phyloP scores from a whole-genome alignment of 495 filamentous ascomycete genomes.

The Niebla homalea region DNA sequence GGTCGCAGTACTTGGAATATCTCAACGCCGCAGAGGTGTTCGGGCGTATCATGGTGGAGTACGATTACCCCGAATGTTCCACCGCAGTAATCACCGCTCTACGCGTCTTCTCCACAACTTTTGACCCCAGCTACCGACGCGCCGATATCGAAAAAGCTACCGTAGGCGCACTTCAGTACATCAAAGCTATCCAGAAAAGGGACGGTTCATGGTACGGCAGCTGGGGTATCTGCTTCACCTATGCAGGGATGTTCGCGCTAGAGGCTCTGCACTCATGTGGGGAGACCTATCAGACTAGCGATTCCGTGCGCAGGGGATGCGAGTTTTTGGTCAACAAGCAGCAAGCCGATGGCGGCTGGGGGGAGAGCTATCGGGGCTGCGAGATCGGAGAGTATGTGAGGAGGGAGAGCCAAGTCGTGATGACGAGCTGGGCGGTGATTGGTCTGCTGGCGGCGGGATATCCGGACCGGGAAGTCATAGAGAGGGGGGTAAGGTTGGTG shows the following conservation, averaged over 20 bases:
- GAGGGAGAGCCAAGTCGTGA: slow-evolving; percentile 70
- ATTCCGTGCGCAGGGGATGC: slow-evolving; percentile 57
- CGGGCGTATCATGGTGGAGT: slow-evolving; percentile 93
- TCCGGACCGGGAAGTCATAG: slow-evolving; percentile 59
- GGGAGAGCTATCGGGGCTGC: slow-evolving; percentile 78
- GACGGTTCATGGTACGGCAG: slow-evolving; percentile 93
- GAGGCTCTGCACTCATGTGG: slow-evolving; percentile 72
- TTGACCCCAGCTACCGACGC: slow-evolving; percentile 58
- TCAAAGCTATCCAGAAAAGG: slow-evolving; percentile 61
- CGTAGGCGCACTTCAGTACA: slow-evolving; percentile 57
- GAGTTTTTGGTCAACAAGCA: slow-evolving; percentile 76
- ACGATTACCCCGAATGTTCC: slow-evolving; percentile 95
- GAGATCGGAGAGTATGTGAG: slow-evolving; percentile 45
- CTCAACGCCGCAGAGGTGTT: slow-evolving; percentile 96
- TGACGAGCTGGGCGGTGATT: slow-evolving; percentile 85
- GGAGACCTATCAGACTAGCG: slow-evolving; percentile 65
- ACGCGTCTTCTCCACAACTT: slow-evolving; percentile 60
- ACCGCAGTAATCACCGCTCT: slow-evolving; percentile 89
- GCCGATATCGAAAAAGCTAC: slow-evolving; percentile 64
- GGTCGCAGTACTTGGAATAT: slow-evolving; percentile 60
- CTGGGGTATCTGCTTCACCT: slow-evolving; percentile 97
- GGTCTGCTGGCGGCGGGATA: slow-evolving; percentile 74
- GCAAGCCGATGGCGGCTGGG: slow-evolving; percentile 86
- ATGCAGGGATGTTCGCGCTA: slow-evolving; percentile 89
- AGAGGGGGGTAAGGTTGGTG: slow-evolving; percentile 63